Conservation (phyloP, 352 stramenopile genomes). For the Thalassiosira oceanica region DNA sequence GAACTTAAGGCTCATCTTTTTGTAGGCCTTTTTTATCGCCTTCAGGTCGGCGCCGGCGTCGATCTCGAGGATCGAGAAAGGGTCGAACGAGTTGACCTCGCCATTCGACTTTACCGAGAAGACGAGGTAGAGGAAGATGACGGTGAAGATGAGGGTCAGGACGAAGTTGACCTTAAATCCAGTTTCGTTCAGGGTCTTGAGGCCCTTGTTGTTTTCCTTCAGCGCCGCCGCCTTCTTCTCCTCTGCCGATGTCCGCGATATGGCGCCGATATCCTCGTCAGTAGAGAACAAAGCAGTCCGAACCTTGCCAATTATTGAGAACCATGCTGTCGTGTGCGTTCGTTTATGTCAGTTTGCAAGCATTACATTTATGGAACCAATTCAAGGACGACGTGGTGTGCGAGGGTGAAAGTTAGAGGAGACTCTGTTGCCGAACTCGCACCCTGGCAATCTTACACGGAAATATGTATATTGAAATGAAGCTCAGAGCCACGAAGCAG, state of each 20-base stretch:
- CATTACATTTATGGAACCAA: too few relatives aligned
- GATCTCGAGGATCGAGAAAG: constrained; percentile 85
- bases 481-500: constrained; percentile 98
- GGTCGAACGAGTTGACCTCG: constrained; percentile 98
- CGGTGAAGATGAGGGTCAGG: constrained; percentile 86
- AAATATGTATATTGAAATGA: constrained; percentile 94
- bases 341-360: too few relatives aligned
- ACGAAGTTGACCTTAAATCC: constrained; percentile 80
- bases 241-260: constrained; percentile 74
- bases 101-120: constrained; percentile 91
- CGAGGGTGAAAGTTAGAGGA: too few relatives aligned
- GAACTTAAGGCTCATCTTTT: constrained; percentile 85
- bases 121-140: constrained; percentile 91
- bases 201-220: constrained; percentile 66
- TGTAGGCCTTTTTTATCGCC: constrained; percentile 87
- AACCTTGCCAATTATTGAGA: constrained; percentile 61
- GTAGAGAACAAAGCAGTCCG: constrained; percentile 51
- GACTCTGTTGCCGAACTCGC: too few relatives aligned
- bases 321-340: too few relatives aligned
- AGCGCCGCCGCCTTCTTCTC: constrained; percentile 77
- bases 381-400: constrained; percentile 71
- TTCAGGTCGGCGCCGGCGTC: constrained; percentile 64
- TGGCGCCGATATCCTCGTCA: constrained; percentile 75
- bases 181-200: constrained; percentile 78
- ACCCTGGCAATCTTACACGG: constrained; percentile 83